Base-by-base conservation (phyloP, 768 basidiomycete genomes). In the Terana coerulea region DNA sequence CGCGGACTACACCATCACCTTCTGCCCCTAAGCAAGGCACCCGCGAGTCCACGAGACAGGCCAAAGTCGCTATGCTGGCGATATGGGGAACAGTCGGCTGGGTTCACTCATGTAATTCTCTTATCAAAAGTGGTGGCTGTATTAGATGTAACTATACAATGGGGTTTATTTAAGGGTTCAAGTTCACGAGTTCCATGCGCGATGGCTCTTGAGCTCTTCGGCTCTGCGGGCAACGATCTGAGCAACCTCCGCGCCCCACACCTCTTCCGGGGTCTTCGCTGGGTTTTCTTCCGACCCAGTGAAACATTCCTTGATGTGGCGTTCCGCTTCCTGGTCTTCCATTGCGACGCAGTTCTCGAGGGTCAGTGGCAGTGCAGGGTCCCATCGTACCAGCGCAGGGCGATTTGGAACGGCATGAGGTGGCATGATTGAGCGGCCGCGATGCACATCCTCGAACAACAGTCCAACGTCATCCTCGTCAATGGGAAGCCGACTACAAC, bases 291-390 rank as follows among this genome's bases (percentile, higher is more conserved):
- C 57, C 26, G 57, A 62, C 2, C 30, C 36, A 14, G 36, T 55
- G 35, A 59, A 65, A 25, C 78, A 81, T 31, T 74, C 73, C 50
- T 66, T 69, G 31, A 74, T 63, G 64, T 93, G 92, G 51, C 72
- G 76, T 62, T 84, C 83, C 0, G 83, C 88, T 49, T 97, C 91
- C 44, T 72, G 75, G 49, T 75, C 67, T 51, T 92, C 90, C 69
- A 98, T 83, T 2, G 93, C 84, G 10, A 95, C 90, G 51, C 87
- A 81, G 64, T 98, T 98, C 33, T 88, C 84, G n/a, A 80, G 70
- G 22, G 76, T 72, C 19, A 98, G 63, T 2, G 86, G 84, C 31
- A 67, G 67, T 2, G 64, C 64, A 15, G 79, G 76, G 59, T 92
- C 84, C 97, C 95, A 99, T 39, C 92, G 75, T 21, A 89, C 77